Percentiles rank a stretch among this genome's conserved stretches.
Conservation (phyloP, 805 yeast genomes). For the Torulaspora microellipsoides region DNA sequence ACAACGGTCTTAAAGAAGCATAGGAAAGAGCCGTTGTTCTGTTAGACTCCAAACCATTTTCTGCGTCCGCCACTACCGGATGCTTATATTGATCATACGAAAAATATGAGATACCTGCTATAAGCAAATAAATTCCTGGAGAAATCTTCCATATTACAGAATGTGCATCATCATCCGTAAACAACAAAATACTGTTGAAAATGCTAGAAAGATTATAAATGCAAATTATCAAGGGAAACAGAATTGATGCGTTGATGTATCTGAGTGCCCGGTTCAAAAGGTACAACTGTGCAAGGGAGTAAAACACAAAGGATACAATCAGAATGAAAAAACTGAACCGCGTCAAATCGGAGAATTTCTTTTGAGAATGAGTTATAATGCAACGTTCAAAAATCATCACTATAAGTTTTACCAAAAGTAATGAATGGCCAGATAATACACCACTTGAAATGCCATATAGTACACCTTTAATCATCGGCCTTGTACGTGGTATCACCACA, state of each 20-base stretch:
- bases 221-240: conserved; percentile 83
- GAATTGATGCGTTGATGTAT: conserved; percentile 48
- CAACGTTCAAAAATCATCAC: conserved; percentile 1
- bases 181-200: conserved; percentile 45
- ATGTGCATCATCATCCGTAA: neutral
- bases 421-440: conserved; percentile 76
- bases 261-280: conserved; percentile 71
- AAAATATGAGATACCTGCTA: neutral
- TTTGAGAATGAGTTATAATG: neutral
- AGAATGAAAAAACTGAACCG: neutral
- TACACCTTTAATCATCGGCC: neutral
- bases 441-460: conserved; percentile 41
- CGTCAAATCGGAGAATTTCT: neutral
- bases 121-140: neutral
- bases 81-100: neutral
- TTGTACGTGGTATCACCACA: neutral
- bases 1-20: conserved; percentile 13
- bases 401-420: conserved; percentile 78
- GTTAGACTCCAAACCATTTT: conserved; percentile 1
- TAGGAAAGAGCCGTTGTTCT: conserved; percentile 14
- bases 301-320: conserved; percentile 48
- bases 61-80: neutral
- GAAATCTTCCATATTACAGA: neutral
- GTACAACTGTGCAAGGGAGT: conserved; percentile 68
- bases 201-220: conserved; percentile 70